These are phyloP conservation scores for Pyricularia sp. DNA, from an alignment of 2,329 filamentous ascomycete genomes.

Conservation along the genomic window DNA sequence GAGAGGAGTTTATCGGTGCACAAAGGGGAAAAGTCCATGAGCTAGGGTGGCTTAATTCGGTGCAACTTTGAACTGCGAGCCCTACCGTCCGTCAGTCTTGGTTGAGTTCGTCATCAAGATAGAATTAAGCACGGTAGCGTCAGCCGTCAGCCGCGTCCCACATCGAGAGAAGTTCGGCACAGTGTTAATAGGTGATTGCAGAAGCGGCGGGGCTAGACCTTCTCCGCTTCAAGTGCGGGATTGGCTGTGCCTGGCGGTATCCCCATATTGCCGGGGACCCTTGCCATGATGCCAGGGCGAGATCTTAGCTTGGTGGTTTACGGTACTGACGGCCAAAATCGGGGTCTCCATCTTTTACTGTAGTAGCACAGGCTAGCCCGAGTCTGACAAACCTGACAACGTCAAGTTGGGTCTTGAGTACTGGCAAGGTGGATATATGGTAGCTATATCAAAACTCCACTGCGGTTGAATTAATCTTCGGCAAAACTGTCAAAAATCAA, in stretches of 20 bases:
- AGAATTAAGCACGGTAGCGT: neutral
- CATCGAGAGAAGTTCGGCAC: neutral
- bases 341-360: neutral
- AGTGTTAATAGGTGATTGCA: neutral
- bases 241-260: neutral
- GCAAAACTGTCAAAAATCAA: neutral
- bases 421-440: neutral
- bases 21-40: neutral
- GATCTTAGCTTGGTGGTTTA: neutral
- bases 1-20: neutral
- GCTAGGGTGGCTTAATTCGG: neutral
- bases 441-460: neutral
- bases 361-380: neutral
- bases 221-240: neutral
- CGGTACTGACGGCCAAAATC: neutral
- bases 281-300: neutral
- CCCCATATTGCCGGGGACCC: neutral
- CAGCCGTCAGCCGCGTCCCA: neutral
- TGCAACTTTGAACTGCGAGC: neutral
- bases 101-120: neutral
- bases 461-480: neutral
- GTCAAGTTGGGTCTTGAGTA: neutral
- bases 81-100: neutral
- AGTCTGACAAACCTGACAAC: neutral
- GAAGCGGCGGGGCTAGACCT: neutral